Evolutionary conservation across 768 basidiomycete genomes (phyloP).

Genomic region (Naganishia onofrii): DNA sequence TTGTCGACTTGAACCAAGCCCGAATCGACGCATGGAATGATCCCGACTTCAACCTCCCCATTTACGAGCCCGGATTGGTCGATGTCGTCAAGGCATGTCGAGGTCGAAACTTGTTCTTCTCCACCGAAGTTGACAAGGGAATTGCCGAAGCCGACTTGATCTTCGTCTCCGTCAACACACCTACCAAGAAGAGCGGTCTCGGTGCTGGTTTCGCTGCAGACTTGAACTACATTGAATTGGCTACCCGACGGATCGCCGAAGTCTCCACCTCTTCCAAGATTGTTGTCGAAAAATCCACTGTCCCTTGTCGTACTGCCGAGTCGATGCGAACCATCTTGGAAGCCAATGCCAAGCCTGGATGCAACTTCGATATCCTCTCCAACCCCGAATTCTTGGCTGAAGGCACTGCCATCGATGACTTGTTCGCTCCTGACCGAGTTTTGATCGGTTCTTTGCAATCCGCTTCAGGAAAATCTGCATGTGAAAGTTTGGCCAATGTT

Average conservation of each 20-base stretch:
- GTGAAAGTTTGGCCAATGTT: conserved; percentile 69
- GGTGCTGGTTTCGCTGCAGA: conserved; percentile 98
- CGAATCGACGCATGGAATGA: conserved; percentile 96
- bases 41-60: conserved; percentile 76
- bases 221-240: conserved; percentile 95
- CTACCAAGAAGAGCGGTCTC: conserved; percentile 96
- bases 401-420: conserved; percentile 89
- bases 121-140: conserved; percentile 85
- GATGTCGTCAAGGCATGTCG: conserved; percentile 83
- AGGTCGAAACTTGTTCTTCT: conserved; percentile 95
- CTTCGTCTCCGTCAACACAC: conserved; percentile 97
- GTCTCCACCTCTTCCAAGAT: conserved; percentile 91
- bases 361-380: conserved; percentile 94
- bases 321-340: conserved; percentile 99
- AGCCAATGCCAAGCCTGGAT: conserved; percentile 88
- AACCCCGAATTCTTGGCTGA: conserved; percentile 99
- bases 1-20: conserved; percentile 92
- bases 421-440: conserved; percentile 87
- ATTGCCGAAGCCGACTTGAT: conserved; percentile 95
- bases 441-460: conserved; percentile 95
- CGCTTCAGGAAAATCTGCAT: conserved; percentile 76
- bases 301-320: conserved; percentile 96
- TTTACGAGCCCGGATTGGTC: conserved; percentile 95
- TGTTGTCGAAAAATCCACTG: conserved; percentile 98
- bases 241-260: conserved; percentile 90